phyloP scores from a whole-genome alignment of 2,329 filamentous ascomycete genomes.

The Aureobasidium sp. region DNA sequence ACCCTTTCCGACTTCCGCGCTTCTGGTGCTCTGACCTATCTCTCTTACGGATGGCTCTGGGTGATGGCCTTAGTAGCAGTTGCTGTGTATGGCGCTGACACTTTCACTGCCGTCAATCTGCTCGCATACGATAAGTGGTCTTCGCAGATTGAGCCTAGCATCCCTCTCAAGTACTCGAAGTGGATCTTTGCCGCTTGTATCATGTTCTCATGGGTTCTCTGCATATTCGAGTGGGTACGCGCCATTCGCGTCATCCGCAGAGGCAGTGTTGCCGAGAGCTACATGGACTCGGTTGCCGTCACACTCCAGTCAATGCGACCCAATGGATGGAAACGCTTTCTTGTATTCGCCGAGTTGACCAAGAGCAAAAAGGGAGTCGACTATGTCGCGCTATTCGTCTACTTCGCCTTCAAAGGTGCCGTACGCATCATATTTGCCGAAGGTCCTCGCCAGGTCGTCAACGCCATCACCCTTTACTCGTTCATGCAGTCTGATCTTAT shows the following conservation, averaged over 20 bases:
- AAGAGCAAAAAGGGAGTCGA: conserved; percentile 87
- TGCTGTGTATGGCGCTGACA: conserved; percentile 82
- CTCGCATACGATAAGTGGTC: conserved; percentile 87
- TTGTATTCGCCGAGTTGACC: conserved; percentile 87
- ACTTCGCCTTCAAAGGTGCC: conserved; percentile 79
- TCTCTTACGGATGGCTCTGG: conserved; percentile 83
- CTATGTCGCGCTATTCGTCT: conserved; percentile 84
- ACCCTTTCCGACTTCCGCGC: conserved; percentile 72
- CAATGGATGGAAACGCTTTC: conserved; percentile 77
- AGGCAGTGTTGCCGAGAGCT: conserved; percentile 83
- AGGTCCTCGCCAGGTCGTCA: conserved; percentile 85
- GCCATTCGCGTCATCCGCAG: conserved; percentile 75
- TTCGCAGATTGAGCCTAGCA: conserved; percentile 69
- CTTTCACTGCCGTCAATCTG: conserved; percentile 87
- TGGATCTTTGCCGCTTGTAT: conserved; percentile 96
- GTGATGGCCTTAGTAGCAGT: conserved; percentile 70
- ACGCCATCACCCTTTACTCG: conserved; percentile 79
- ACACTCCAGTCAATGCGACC: conserved; percentile 76
- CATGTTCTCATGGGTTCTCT: conserved; percentile 78
- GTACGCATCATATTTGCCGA: conserved; percentile 85
- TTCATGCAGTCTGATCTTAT: conserved; percentile 71
- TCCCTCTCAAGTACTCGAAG: conserved; percentile 72
- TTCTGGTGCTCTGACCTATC: conserved; percentile 64
- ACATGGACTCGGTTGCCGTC: conserved; percentile 79
- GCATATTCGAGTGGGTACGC: conserved; percentile 71